Percentiles rank a stretch among this genome's conserved stretches.
These are phyloP conservation scores for Xylariaceae sp. DNA, from an alignment of 2,329 filamentous ascomycete species.

Conservation along the genomic window DNA sequence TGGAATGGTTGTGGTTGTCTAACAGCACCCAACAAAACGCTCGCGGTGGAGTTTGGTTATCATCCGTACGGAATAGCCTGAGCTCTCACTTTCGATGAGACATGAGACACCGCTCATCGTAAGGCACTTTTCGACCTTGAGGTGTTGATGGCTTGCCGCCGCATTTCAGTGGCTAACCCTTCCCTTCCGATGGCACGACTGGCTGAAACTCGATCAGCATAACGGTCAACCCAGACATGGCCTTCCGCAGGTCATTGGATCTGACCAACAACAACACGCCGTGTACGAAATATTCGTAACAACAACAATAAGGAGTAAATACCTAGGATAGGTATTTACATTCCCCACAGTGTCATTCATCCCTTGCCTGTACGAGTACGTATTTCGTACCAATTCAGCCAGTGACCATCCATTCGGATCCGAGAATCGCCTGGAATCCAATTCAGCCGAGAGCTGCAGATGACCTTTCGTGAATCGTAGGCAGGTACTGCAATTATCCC, in stretches of 20 bases:
- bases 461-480: background rate
- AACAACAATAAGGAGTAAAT: background rate
- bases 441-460: background rate
- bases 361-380: background rate
- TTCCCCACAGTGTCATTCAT: background rate
- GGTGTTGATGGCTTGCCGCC: background rate
- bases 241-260: background rate
- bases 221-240: background rate
- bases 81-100: too few relatives aligned
- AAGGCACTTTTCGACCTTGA: background rate
- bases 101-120: background rate
- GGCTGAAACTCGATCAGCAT: background rate
- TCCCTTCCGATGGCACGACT: background rate
- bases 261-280: too few relatives aligned
- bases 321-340: background rate
- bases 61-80: too few relatives aligned
- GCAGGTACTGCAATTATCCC: background rate
- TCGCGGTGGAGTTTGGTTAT: background rate
- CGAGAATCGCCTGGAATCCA: background rate
- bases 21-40: background rate
- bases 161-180: background rate
- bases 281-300: background rate
- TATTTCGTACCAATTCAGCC: background rate
- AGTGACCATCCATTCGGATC: background rate
- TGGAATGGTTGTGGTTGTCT: too few relatives aligned